phyloP scores from a whole-genome alignment of 2,329 filamentous ascomycete genomes.

The Ophiostoma sp. region DNA sequence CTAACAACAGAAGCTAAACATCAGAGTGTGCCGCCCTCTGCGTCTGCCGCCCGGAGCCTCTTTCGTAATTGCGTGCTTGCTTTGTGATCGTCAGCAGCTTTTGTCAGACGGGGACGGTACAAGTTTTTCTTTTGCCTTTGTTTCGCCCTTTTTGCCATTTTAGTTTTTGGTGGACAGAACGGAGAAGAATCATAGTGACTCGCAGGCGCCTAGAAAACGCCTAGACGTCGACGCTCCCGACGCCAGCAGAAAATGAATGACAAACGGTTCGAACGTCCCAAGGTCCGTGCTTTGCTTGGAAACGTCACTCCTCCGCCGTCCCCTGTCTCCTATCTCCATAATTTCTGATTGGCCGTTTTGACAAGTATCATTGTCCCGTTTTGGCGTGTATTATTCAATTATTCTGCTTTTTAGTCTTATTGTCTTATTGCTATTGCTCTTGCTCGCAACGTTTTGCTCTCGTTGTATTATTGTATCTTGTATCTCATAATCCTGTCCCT shows the following conservation, averaged over 20 bases:
- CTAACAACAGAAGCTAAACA: not conserved
- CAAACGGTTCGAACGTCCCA: not conserved
- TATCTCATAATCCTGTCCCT: not conserved
- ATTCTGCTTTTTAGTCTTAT: not conserved
- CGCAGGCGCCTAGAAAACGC: not conserved
- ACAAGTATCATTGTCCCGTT: not conserved
- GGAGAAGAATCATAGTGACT: not conserved
- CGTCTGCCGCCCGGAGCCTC: not conserved
- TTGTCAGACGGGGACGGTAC: slow-evolving; percentile 13
- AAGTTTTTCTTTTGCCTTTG: not conserved
- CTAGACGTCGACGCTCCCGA: not conserved
- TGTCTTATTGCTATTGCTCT: not conserved
- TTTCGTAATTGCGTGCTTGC: slow-evolving; percentile 16
- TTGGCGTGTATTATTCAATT: not conserved
- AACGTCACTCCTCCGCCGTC: not conserved
- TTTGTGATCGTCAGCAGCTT: slow-evolving; percentile 4
- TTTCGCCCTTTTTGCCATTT: not conserved
- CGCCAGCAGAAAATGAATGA: not conserved
- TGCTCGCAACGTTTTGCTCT: not conserved
- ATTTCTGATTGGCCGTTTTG: not conserved
- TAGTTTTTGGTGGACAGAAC: not conserved
- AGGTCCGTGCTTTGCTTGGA: not conserved
- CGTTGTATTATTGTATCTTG: not conserved
- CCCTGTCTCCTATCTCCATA: slow-evolving; percentile 4
- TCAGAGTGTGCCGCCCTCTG: not conserved